Base-by-base conservation (phyloP, 2,329 filamentous ascomycete genomes). In the Aureobasidium subglaciale region DNA sequence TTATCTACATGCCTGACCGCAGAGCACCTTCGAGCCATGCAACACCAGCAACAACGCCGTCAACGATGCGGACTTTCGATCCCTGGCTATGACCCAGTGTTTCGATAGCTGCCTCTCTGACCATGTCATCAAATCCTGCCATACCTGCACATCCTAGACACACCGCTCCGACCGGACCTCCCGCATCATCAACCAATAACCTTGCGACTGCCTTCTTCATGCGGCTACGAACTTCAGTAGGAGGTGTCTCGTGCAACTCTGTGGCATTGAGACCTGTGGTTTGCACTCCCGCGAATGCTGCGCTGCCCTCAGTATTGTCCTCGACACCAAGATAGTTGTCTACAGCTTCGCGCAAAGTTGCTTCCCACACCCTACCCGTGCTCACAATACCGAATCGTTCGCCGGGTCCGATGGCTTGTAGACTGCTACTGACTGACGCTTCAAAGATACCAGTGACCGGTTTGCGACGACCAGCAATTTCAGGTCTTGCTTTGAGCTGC, bases 91-190 rank as follows among this genome's bases (percentile, higher is more conserved):
- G 68, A 1, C 87, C 87, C 56, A 86, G 77, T 48, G 81, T 76
- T 57, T 87, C 82, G 0, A 80, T 64, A 32, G 87, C 86, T 1
- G 86, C 86, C 40, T 80, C 77, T 30, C 85, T 79, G 35, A 96
- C 90, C 57, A 85, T 85, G 37, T 82, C 76, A 63, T 93, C 87
- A 71, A 96, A 78, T 0, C 90, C 91, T 1, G 86, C 85, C 91
- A 96, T 96, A 0, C 90, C 91, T 2, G 88, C 91, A 68, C 91
- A 96, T 0, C 91, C 91, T 75, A 96, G 79, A 64, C 89, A 87
- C 7, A 96, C 81, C 22, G 84, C 87, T 4, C 77, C 75, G 0
- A 91, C 80, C 3, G 50, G 50, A 2, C 76, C 73, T 0, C 78
- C 72, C 11, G 75, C 75, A 20, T 40, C 56, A 20, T 53, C 32